Conservation (phyloP, 1,139 yeast genomes). For the Geotrichum fermentans region DNA sequence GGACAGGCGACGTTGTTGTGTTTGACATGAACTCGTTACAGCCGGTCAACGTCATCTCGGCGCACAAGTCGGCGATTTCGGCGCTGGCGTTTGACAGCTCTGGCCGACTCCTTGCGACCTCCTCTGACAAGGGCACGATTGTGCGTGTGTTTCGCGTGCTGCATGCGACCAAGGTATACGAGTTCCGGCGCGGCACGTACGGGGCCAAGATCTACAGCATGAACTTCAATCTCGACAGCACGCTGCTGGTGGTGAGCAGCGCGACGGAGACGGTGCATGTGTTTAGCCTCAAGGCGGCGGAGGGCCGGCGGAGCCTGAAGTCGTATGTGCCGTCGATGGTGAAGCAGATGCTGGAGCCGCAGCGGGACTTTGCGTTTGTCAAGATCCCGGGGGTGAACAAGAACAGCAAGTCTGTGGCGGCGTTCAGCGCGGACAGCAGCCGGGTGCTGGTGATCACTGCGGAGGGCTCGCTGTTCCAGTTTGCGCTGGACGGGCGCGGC, state of each 20-base stretch:
- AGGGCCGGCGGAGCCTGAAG: no score
- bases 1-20: constrained; percentile 85
- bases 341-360: constrained; percentile 80
- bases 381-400: constrained; percentile 52
- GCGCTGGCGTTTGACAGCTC: constrained; percentile 72
- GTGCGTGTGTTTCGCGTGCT: constrained; percentile 82
- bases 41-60: constrained; percentile 85
- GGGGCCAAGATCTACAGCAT: constrained; percentile 82
- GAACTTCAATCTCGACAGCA: constrained; percentile 70
- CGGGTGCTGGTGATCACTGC: constrained; percentile 78
- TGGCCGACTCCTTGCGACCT: constrained; percentile 83
- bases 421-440: constrained; percentile 47
- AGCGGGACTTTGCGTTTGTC: constrained; percentile 85
- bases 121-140: constrained; percentile 93
- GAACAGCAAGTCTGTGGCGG: constrained; percentile 27
- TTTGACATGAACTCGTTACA: constrained; percentile 73
- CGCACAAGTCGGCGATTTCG: constrained; percentile 86
- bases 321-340: constrained; percentile 82
- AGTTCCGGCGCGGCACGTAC: constrained; percentile 90
- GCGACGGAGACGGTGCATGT: constrained; percentile 95
- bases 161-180: constrained; percentile 69
- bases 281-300: constrained; percentile 62
- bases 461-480: constrained; percentile 81
- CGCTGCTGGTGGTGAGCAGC: constrained; percentile 74
- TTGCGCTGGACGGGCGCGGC: constrained; percentile 82